Evolutionary conservation across 1,284 basidiomycete species (phyloP), one percentile per base, ranked within the genome.

Genomic region (Malassezia slooffiae): DNA sequence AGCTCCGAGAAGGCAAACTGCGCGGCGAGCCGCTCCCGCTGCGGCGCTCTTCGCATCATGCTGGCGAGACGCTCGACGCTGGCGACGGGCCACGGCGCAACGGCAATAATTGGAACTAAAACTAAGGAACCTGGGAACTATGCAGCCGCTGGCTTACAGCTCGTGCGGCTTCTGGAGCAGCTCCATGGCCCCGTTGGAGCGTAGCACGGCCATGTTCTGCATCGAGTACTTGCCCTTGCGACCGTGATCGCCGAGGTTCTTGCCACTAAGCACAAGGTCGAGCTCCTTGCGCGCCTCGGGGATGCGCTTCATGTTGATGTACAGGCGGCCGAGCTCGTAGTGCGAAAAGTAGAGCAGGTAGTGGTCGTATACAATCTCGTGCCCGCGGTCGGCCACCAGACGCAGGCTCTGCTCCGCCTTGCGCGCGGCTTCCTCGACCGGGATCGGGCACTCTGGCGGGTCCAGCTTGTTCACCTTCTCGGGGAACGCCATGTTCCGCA

Each of bases 281-380:
- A 65, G 44, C 50, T 62, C 44, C 20, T 53, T 46, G 38, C 51
- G 52, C 0, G 66, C 66, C 36, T 66, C 53, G 2, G 12, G 30
- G 17, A n/a, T 15, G n/a, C 49, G 28, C 16, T 52, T 49, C 42
- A 33, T 28, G 4, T 22, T 36, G 9, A 62, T 57, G 45, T 62
- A 59, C 38, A 69, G 44, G 6, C 66, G 40, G 3, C 64, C 66
- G 20, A 69, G 49, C 47, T 69, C 66, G 46, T 69, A 69, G 44
- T 66, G 62, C 10, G 59, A 55, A 54, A 69, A 69, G 58, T 69
- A 69, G 12, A 62, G 48, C 19, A 69, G 45, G 50, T 62, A 69
- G 51, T 67, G 64, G 27, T 69, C 66, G 16, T 56, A 47, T 19
- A 48, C 44, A 13, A 67, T 35, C 39, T 56, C 49, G 9, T 44